These are phyloP conservation scores for Xerocomus nothofagi DNA, from an alignment of 1,284 basidiomycete species.

Conservation along the genomic window DNA sequence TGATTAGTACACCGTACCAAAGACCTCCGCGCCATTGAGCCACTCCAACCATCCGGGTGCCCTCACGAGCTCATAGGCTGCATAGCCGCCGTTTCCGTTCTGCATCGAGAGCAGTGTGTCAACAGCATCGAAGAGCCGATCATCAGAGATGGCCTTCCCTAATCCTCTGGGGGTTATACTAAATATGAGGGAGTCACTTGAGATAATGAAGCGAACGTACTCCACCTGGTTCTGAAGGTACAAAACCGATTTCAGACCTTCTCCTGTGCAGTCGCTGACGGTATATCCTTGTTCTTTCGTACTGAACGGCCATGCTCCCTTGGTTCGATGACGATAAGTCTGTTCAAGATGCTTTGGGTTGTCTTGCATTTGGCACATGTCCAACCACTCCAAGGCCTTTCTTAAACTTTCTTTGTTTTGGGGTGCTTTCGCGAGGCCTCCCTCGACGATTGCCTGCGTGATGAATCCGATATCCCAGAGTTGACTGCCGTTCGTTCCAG, in stretches of 20 bases:
- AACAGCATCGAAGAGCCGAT: conserved; percentile 82
- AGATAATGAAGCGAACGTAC: conserved; percentile 44
- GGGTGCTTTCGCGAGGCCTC: conserved; percentile 77
- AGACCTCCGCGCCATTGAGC: conserved; percentile 90
- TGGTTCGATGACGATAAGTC: conserved; percentile 85
- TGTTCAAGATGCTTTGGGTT: conserved; percentile 76
- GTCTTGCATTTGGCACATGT: conserved; percentile 84
- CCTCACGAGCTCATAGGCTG: conserved; percentile 90
- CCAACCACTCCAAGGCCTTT: conserved; percentile 85
- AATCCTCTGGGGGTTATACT: conserved; percentile 52
- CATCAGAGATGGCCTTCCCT: conserved; percentile 72
- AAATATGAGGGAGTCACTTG: not conserved
- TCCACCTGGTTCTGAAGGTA: conserved; percentile 85
- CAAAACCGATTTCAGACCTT: conserved; percentile 90
- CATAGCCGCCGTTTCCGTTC: conserved; percentile 88
- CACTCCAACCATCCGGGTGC: conserved; percentile 79
- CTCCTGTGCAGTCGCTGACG: conserved; percentile 95
- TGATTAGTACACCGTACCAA: conserved; percentile 54
- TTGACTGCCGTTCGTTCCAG: conserved; percentile 93
- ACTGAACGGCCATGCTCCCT: conserved; percentile 95
- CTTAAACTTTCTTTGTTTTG: conserved; percentile 69
- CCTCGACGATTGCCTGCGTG: conserved; percentile 90
- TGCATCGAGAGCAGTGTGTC: conserved; percentile 90
- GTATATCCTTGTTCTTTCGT: conserved; percentile 96
- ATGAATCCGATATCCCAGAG: conserved; percentile 96